phyloP scores from a whole-genome alignment of 2,329 filamentous ascomycete genomes.

The Neonectria faginata region DNA sequence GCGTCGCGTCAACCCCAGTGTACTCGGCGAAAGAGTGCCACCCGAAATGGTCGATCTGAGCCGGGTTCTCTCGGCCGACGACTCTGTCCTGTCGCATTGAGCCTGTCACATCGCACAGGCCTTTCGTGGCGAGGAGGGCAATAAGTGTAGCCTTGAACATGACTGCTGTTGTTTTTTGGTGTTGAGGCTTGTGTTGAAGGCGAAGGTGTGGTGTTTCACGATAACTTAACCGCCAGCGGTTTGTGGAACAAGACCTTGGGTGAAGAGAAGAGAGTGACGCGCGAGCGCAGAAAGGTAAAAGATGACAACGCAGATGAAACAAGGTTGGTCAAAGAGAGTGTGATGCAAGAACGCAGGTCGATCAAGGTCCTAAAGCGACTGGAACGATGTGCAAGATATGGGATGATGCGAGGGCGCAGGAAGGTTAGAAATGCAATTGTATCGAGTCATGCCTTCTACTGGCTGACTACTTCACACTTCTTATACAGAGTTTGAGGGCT shows the following conservation, averaged over 20 bases:
- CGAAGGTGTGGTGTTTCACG: background rate
- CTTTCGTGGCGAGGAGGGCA: slow-evolving; percentile 16
- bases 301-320: background rate
- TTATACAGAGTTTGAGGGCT: slow-evolving; percentile 5
- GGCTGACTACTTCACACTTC: background rate
- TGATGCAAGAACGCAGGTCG: background rate
- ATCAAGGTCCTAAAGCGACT: background rate
- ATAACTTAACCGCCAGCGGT: background rate
- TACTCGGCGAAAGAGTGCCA: slow-evolving; percentile 27
- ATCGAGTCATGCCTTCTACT: background rate
- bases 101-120: background rate
- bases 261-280: background rate
- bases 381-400: background rate
- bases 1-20: slow-evolving; percentile 33
- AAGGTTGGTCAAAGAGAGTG: background rate
- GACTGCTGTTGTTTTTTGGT: background rate
- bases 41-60: slow-evolving; percentile 26
- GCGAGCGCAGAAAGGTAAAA: background rate
- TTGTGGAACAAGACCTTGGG: background rate
- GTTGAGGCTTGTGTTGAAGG: background rate
- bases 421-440: background rate
- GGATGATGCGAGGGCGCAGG: background rate
- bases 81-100: background rate
- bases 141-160: slow-evolving; percentile 23
- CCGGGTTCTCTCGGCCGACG: background rate